phyloP scores from a whole-genome alignment of 2,329 filamentous ascomycete species.

The Fusarium sp. region DNA sequence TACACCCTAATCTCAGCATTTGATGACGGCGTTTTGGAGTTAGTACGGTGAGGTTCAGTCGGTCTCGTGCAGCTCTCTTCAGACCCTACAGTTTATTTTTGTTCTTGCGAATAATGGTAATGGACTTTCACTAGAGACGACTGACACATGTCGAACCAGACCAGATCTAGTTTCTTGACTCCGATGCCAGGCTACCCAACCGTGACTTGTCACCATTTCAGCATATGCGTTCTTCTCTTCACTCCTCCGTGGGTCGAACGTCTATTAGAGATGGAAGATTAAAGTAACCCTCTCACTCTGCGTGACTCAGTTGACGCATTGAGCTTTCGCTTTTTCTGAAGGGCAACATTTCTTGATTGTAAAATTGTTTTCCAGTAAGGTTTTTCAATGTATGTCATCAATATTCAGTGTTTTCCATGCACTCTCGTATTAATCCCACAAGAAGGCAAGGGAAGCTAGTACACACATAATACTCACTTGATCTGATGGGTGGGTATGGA shows the following conservation, averaged over 20 bases:
- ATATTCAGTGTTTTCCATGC: background rate
- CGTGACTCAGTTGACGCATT: slow-evolving; percentile 53
- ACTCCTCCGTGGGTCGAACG: slow-evolving; percentile 61
- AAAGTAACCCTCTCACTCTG: slow-evolving; percentile 62
- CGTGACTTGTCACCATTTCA: slow-evolving; percentile 53
- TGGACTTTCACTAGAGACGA: slow-evolving; percentile 4
- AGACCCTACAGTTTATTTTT: slow-evolving; percentile 1
- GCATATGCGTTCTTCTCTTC: slow-evolving; percentile 62
- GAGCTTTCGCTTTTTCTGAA: slow-evolving; percentile 59
- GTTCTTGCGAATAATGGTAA: slow-evolving; percentile 29
- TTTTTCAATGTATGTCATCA: background rate
- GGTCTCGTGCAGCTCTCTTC: slow-evolving; percentile 1
- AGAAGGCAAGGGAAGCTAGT: background rate
- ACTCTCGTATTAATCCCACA: background rate
- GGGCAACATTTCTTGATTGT: slow-evolving; percentile 48
- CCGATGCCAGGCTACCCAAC: background rate
- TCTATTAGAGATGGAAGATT: slow-evolving; percentile 64
- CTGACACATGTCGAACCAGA: background rate
- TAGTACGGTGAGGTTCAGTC: slow-evolving; percentile 15
- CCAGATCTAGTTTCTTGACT: background rate
- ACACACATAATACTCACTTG: background rate
- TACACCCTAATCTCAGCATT: background rate
- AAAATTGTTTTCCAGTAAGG: background rate
- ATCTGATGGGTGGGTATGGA: background rate
- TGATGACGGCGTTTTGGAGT: slow-evolving; percentile 29